A percentile compares a stretch with the other conserved stretches of the same genome.
Conservation (phyloP, 75 land plant genomes). For the Pinus tabuliformis region DNA sequence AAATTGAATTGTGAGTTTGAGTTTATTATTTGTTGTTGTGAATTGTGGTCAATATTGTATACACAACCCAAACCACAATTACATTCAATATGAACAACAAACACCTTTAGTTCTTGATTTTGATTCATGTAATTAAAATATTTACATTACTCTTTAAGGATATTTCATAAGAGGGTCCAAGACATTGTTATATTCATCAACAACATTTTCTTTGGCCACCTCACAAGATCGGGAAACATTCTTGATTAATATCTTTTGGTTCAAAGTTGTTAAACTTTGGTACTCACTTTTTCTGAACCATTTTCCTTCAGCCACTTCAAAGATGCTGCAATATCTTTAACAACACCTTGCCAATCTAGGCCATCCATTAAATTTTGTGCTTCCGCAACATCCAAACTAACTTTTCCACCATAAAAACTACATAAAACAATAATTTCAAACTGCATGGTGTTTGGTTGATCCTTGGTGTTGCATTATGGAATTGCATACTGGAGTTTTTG, state of each 20-base stretch:
- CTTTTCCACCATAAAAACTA: constrained; percentile 94
- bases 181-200: too few species aligned
- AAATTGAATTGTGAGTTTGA: not conserved
- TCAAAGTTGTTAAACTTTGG: too few species aligned
- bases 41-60: not conserved
- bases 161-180: not conserved
- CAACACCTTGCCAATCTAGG: constrained; percentile 96
- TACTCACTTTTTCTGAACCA: too few species aligned
- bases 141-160: not conserved
- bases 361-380: constrained; percentile 92
- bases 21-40: not conserved
- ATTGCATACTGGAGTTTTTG: too few species aligned
- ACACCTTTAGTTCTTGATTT: not conserved
- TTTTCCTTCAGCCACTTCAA: too few species aligned
- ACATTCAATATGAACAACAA: not conserved
- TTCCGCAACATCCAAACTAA: constrained; percentile 88
- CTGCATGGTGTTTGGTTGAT: too few species aligned
- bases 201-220: too few species aligned
- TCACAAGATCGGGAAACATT: too few species aligned
- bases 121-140: not conserved
- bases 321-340: too few species aligned
- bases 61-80: not conserved
- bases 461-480: too few species aligned
- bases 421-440: constrained; percentile 2
- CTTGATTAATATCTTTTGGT: not conserved